Evolutionary conservation across 169 alveolate species (phyloP), one percentile per base, ranked within the genome.

Genomic region (Amoebophrya sp.): DNA sequence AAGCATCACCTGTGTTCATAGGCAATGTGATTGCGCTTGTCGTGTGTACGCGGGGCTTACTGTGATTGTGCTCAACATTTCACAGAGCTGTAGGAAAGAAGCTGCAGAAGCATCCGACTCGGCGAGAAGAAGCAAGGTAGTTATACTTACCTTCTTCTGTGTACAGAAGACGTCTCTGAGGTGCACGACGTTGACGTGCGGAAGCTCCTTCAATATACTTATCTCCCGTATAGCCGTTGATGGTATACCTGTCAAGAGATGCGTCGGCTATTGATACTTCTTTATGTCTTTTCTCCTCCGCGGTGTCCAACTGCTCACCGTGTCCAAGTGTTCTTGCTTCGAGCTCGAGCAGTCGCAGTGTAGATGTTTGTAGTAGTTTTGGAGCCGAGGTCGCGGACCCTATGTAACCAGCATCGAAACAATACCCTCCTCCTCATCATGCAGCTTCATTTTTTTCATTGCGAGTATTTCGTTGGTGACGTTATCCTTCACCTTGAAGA

Each of bases 161-260:
- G 45, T 70, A 40, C 88, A 89, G 42, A 89, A 48, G 0, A 89
- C 67, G n/a, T 89, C 91, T 7, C 40, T 0, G 41, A 89, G 58
- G 41, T 89, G 41, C 40, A 94, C 95, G 0, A 94, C 89, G 89
- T 94, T 92, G 0, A 48, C 88, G 40, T 94, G 95, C 26, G 90
- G 90, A 34, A 95, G 90, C 92, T 95, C 95, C 70, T 95, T 93
- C 15, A 95, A 90, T 34, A 93, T 89, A 18, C 95, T 93, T 43
- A 95, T 92, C 89, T 95, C 96, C 18, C 96, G 89, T 16, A 95
- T 94, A 31, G 96, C 95, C 29, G 96, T 95, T 34, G 94, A 89
- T 0, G 96, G 95, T 45, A 95, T 91, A 29, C 67, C 67, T 45
- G 67, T 10, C 18, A 45, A 45, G n/a, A n/a, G n/a, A n/a, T n/a